phyloP scores from a whole-genome alignment of 78 protist genomes.

The Guillardia theta region DNA sequence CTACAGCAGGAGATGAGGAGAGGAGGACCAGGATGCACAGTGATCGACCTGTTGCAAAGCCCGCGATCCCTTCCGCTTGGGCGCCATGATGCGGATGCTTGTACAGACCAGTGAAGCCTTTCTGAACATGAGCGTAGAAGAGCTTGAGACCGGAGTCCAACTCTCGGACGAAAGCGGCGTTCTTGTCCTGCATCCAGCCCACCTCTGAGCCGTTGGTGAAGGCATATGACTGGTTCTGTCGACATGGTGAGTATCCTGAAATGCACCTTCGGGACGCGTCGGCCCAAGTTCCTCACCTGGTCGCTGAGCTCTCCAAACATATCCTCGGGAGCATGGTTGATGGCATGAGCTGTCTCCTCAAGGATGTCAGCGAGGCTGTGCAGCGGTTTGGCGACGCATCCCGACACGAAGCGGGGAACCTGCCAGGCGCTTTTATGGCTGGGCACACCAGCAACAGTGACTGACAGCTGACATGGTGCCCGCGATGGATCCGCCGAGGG shows the following conservation, averaged over 20 bases:
- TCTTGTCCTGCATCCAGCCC: background rate
- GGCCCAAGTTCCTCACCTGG: background rate
- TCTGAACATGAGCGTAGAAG: no score
- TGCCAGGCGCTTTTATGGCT: no score
- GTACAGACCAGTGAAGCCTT: no score
- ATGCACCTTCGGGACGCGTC: background rate
- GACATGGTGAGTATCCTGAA: background rate
- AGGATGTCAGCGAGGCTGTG: background rate
- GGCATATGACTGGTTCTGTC: background rate
- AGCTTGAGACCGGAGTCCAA: no score
- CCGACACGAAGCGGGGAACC: background rate
- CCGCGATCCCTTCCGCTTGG: no score
- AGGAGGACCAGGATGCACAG: no score
- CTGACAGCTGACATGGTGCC: background rate
- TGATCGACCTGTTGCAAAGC: no score
- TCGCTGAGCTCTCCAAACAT: no score
- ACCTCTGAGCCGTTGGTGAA: background rate
- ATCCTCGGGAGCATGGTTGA: no score
- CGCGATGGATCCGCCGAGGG: background rate
- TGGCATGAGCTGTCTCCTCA: background rate
- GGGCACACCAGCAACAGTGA: no score
- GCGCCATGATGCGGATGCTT: no score
- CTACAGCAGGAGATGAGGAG: no score
- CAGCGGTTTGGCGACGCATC: constrained; percentile 24
- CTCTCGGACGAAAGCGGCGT: background rate